These are phyloP conservation scores for Chrysosporium keratinophilum DNA, from an alignment of 2,329 filamentous ascomycete species.

Conservation along the genomic window DNA sequence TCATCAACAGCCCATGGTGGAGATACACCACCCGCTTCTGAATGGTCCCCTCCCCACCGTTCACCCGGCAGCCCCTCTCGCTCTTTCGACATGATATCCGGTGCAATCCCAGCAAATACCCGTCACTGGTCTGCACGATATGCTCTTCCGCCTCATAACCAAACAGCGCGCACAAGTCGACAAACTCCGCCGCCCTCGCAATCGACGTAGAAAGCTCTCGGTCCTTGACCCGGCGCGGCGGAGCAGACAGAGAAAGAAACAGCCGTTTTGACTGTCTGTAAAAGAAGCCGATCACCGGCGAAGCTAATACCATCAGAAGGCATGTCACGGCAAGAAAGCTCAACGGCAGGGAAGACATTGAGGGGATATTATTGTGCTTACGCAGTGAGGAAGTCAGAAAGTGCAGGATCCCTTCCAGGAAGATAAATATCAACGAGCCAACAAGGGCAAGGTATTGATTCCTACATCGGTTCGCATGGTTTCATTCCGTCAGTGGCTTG, in stretches of 20 bases:
- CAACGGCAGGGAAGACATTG: neutral
- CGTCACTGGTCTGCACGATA: slow-evolving; percentile 86
- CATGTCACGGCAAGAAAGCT: neutral
- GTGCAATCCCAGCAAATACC: slow-evolving; percentile 83
- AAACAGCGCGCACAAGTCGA: slow-evolving; percentile 82
- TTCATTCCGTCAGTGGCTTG: neutral
- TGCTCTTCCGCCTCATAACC: slow-evolving; percentile 95
- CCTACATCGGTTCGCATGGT: slow-evolving; percentile 36
- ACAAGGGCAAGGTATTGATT: slow-evolving; percentile 80
- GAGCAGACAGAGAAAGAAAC: slow-evolving; percentile 68
- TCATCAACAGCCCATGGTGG: slow-evolving; percentile 95
- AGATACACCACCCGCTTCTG: slow-evolving; percentile 83
- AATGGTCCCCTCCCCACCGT: slow-evolving; percentile 47
- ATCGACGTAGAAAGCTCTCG: slow-evolving; percentile 65
- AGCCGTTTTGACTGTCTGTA: slow-evolving; percentile 71
- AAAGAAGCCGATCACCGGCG: slow-evolving; percentile 68
- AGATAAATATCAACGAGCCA: slow-evolving; percentile 71
- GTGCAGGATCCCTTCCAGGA: slow-evolving; percentile 71
- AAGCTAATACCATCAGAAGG: slow-evolving; percentile 42
- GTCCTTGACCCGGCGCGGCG: slow-evolving; percentile 56
- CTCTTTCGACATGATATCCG: slow-evolving; percentile 72
- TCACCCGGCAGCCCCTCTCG: slow-evolving; percentile 69
- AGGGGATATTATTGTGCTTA: slow-evolving; percentile 37
- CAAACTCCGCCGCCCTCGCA: slow-evolving; percentile 79
- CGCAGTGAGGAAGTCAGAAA: slow-evolving; percentile 80